These are phyloP conservation scores for Penicillium flavigenum DNA, from an alignment of 495 filamentous ascomycete species.

Conservation along the genomic window DNA sequence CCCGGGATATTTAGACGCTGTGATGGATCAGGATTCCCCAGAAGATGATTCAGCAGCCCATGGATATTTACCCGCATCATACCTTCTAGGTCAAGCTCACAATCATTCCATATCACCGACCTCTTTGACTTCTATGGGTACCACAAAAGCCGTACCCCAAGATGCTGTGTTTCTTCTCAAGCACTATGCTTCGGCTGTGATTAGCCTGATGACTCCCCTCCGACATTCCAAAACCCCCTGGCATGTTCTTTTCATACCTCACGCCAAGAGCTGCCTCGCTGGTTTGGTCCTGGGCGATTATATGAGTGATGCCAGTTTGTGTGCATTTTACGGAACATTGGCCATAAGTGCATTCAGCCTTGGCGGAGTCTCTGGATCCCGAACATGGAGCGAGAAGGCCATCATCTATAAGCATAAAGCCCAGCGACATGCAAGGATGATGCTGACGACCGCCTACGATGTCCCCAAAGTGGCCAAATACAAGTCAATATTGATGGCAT, in stretches of 20 bases:
- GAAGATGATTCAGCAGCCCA: not conserved
- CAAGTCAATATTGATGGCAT: conserved; percentile 31
- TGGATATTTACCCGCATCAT: conserved; percentile 1
- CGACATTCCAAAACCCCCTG: conserved; percentile 27
- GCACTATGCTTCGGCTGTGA: conserved; percentile 22
- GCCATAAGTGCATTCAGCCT: conserved; percentile 28
- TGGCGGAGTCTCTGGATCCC: conserved; percentile 21
- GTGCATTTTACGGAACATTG: conserved; percentile 24
- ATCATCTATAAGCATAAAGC: conserved; percentile 21
- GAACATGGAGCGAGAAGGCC: conserved; percentile 21
- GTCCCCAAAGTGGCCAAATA: conserved; percentile 27
- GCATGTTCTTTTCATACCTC: conserved; percentile 27
- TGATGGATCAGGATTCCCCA: conserved; percentile 3
- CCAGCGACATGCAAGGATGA: conserved; percentile 19
- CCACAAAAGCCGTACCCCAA: conserved; percentile 15
- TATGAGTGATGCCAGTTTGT: conserved; percentile 22
- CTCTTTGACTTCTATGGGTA: conserved; percentile 5
- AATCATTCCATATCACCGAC: conserved; percentile 6
- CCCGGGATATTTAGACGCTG: conserved; percentile 11
- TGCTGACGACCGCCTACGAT: conserved; percentile 21
- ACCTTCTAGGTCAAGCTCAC: conserved; percentile 5
- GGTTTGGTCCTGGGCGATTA: conserved; percentile 24
- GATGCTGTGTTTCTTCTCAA: conserved; percentile 27
- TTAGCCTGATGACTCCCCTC: conserved; percentile 25
- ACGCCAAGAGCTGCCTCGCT: conserved; percentile 26